Evolutionary conservation across 78 protist species (phyloP).

Genomic region (Dictyostelium firmibasis): DNA sequence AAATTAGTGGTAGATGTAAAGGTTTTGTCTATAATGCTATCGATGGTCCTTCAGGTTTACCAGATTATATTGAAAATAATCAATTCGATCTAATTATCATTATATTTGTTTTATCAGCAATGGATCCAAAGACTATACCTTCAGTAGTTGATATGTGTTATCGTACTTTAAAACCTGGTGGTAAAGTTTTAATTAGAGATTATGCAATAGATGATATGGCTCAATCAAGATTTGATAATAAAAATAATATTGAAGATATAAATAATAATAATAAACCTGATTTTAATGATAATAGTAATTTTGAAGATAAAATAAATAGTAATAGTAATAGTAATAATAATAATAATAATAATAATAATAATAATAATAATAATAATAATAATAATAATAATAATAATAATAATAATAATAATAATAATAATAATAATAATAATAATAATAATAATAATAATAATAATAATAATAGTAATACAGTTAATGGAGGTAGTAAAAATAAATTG

Average conservation of each 20-base stretch:
- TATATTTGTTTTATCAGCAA: conserved; percentile 87
- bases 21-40: conserved; percentile 58
- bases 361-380: conserved; percentile 18
- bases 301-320: neutral
- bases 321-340: neutral
- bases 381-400: conserved; percentile 2
- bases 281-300: neutral
- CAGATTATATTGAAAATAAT: neutral
- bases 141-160: conserved; percentile 61
- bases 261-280: neutral
- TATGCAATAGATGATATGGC: conserved; percentile 88
- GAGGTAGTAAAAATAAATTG: conserved; percentile 26
- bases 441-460: neutral
- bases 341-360: neutral
- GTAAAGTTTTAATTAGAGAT: conserved; percentile 84
- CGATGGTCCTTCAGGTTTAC: neutral
- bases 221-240: conserved; percentile 60
- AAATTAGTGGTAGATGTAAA: conserved; percentile 7
- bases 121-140: conserved; percentile 65
- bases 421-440: conserved; percentile 4
- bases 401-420: conserved; percentile 13
- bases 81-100: conserved; percentile 69
- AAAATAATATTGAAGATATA: neutral
- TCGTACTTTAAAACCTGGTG: conserved; percentile 78
- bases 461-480: neutral